A percentile compares a stretch with the other conserved stretches of the same genome.
Conservation (phyloP, 768 basidiomycete genomes). For the Calocera cornea region DNA sequence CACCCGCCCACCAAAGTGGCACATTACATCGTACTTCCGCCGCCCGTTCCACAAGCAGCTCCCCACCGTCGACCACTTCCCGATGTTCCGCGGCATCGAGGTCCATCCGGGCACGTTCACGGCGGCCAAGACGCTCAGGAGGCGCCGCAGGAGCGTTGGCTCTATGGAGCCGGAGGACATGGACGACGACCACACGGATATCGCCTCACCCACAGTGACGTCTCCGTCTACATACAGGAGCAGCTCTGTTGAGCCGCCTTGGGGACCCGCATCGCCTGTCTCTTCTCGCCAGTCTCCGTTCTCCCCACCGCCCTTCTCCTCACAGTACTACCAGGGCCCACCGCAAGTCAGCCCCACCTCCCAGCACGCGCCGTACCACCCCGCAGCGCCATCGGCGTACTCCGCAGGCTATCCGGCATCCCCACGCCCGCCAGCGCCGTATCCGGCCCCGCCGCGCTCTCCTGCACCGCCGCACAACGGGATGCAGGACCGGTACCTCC, state of each 20-base stretch:
- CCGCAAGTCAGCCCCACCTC: background rate
- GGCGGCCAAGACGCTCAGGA: constrained; percentile 41
- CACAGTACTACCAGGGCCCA: background rate
- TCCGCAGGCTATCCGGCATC: background rate
- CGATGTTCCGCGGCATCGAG: constrained; percentile 52
- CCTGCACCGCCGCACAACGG: background rate
- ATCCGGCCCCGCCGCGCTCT: background rate
- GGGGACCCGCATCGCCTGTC: background rate
- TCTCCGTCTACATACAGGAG: background rate
- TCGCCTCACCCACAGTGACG: background rate
- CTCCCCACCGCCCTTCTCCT: background rate
- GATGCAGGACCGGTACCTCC: background rate
- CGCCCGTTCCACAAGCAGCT: constrained; percentile 10
- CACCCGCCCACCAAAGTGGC: background rate
- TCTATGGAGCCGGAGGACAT: background rate
- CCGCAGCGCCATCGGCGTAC: background rate
- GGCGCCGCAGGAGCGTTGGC: background rate
- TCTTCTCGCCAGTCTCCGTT: background rate
- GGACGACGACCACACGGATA: background rate
- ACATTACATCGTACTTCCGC: constrained; percentile 23
- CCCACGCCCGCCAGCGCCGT: background rate
- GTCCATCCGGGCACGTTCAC: constrained; percentile 58
- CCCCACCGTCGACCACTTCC: constrained; percentile 60
- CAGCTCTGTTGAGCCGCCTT: background rate
- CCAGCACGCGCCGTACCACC: background rate